A percentile compares a stretch with the other conserved stretches of the same genome.
Conservation (phyloP, 768 basidiomycete species). For the Russula lepida region DNA sequence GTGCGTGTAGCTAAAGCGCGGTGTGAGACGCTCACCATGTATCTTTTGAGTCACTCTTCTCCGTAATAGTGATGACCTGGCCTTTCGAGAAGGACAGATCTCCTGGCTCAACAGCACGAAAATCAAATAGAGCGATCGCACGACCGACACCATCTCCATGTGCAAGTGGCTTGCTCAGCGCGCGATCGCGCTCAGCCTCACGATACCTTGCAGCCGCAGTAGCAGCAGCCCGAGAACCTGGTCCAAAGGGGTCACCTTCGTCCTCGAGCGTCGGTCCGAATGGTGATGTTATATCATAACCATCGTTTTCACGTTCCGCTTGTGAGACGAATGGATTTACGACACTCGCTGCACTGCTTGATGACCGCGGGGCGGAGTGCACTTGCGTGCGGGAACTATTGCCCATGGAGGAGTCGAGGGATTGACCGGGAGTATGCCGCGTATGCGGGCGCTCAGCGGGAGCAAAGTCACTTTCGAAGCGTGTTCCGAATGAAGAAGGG, state of each 20-base stretch:
- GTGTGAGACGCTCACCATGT: slow-evolving; percentile 49
- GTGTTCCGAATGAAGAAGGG: slow-evolving; percentile 9
- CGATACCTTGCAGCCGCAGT: slow-evolving; percentile 1
- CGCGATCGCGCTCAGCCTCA: slow-evolving; percentile 26
- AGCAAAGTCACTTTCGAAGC: slow-evolving; percentile 16
- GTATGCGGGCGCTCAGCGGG: slow-evolving; percentile 1
- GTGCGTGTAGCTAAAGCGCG: not conserved
- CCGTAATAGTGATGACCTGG: slow-evolving; percentile 58
- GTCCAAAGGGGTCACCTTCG: slow-evolving; percentile 12
- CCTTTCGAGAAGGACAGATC: slow-evolving; percentile 73
- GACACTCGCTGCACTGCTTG: not conserved
- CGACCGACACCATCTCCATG: slow-evolving; percentile 56
- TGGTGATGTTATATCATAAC: not conserved
- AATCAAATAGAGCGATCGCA: slow-evolving; percentile 69
- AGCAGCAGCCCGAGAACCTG: not conserved
- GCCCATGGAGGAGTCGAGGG: not conserved
- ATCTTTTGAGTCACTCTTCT: slow-evolving; percentile 63
- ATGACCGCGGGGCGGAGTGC: slow-evolving; percentile 9
- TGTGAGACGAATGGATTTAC: slow-evolving; percentile 8
- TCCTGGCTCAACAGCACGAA: slow-evolving; percentile 63
- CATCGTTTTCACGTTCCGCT: slow-evolving; percentile 6
- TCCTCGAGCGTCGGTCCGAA: slow-evolving; percentile 16
- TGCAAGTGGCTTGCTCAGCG: slow-evolving; percentile 39
- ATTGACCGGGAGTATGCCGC: slow-evolving; percentile 6
- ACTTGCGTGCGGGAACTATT: not conserved